Conservation (phyloP, 257 asterid species). For the Anisodus tanguticus region DNA sequence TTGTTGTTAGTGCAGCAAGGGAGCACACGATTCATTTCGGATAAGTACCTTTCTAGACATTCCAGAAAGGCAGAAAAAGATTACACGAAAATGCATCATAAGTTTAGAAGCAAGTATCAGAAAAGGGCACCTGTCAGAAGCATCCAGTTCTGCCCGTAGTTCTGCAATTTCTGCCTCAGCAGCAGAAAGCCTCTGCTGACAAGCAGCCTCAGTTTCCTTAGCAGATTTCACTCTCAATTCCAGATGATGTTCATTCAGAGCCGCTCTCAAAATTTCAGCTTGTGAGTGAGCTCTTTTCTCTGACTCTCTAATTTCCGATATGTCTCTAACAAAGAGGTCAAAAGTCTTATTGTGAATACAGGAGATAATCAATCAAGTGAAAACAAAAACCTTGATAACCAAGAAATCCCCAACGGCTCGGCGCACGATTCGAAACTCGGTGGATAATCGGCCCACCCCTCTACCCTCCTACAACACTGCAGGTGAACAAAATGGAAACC, state of each 20-base stretch:
- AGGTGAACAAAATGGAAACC: background rate
- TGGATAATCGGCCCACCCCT: background rate
- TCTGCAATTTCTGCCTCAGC: slow-evolving; percentile 89
- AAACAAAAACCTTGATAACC: background rate
- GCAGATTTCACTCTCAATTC: slow-evolving; percentile 95
- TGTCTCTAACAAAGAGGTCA: slow-evolving; percentile 49
- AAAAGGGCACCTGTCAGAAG: slow-evolving; percentile 74
- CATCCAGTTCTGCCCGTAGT: slow-evolving; percentile 76
- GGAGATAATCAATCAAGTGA: slow-evolving; percentile 29
- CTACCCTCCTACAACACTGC: slow-evolving; percentile 1
- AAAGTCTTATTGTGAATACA: slow-evolving; percentile 36
- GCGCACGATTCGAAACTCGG: background rate
- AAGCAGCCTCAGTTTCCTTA: slow-evolving; percentile 93
- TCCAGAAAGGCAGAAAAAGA: background rate
- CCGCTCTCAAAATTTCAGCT: slow-evolving; percentile 76
- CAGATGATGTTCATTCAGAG: slow-evolving; percentile 81
- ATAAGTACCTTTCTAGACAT: slow-evolving; percentile 4
- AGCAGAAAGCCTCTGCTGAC: slow-evolving; percentile 81
- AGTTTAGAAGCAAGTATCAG: slow-evolving; percentile 32
- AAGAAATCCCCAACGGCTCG: slow-evolving; percentile 1
- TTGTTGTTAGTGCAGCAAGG: background rate
- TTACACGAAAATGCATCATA: background rate
- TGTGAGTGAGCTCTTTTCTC: slow-evolving; percentile 77
- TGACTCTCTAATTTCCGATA: slow-evolving; percentile 77
- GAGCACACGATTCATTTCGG: background rate